Percentiles rank a stretch among this genome's conserved stretches.
phyloP scores from a whole-genome alignment of 2,329 filamentous ascomycete genomes.

The Chaetomium strumarium region DNA sequence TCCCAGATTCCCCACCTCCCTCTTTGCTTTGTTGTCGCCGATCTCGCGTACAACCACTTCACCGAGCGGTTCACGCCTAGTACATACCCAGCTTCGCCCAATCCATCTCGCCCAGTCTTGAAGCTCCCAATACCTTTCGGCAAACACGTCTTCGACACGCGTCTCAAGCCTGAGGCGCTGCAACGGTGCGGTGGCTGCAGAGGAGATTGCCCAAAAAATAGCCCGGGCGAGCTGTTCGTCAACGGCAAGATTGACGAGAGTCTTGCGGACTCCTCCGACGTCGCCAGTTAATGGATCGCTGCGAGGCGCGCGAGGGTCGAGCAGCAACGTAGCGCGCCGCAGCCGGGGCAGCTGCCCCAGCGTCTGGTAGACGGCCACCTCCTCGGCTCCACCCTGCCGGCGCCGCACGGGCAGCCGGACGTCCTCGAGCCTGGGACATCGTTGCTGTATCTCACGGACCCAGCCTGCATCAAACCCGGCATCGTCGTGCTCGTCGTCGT shows the following conservation, averaged over 20 bases:
- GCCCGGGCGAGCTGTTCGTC: background rate
- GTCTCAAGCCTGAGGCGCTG: background rate
- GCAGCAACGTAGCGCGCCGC: background rate
- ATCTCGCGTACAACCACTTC: background rate
- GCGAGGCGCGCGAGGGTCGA: background rate
- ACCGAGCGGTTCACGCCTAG: background rate
- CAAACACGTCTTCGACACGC: background rate
- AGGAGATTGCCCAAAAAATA: background rate
- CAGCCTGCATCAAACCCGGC: background rate
- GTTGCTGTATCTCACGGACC: background rate
- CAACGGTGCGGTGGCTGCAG: background rate
- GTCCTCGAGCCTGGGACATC: background rate
- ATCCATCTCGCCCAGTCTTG: background rate
- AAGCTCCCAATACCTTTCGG: background rate
- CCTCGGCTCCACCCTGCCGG: background rate
- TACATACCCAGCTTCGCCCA: background rate
- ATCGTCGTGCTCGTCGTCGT: background rate
- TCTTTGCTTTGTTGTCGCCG: background rate
- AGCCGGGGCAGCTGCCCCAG: background rate
- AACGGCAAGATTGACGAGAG: background rate
- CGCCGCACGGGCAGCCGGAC: background rate
- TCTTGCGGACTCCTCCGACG: background rate
- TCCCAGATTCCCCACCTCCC: background rate
- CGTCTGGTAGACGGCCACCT: conserved; percentile 1
- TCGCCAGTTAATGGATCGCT: background rate